phyloP scores from a whole-genome alignment of 2,329 filamentous ascomycete species.

The Albifimbria verrucaria region DNA sequence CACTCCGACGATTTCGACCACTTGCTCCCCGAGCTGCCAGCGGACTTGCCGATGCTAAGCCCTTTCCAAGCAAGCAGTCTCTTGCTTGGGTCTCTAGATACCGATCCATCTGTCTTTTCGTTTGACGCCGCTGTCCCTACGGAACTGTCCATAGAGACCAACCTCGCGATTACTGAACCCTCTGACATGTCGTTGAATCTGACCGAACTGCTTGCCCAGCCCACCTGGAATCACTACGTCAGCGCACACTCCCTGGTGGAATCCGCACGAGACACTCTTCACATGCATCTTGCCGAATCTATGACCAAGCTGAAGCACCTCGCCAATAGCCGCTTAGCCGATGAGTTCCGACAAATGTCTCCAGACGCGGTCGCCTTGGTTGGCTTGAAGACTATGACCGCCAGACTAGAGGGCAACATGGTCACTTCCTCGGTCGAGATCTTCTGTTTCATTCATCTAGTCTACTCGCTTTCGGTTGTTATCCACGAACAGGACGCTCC shows the following conservation, averaged over 20 bases:
- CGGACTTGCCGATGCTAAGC: slow-evolving; percentile 34
- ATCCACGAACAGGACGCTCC: slow-evolving; percentile 39
- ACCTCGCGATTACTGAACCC: slow-evolving; percentile 33
- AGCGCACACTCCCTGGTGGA: slow-evolving; percentile 33
- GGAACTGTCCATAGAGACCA: slow-evolving; percentile 30
- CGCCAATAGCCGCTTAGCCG: slow-evolving; percentile 38
- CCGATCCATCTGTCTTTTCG: slow-evolving; percentile 33
- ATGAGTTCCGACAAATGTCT: slow-evolving; percentile 36
- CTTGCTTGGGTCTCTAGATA: slow-evolving; percentile 20
- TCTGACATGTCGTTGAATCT: slow-evolving; percentile 15
- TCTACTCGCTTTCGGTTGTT: slow-evolving; percentile 48
- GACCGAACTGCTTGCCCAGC: slow-evolving; percentile 11
- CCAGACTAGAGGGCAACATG: slow-evolving; percentile 35
- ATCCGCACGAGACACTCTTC: slow-evolving; percentile 42
- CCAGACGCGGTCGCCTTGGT: slow-evolving; percentile 33
- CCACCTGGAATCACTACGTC: slow-evolving; percentile 21
- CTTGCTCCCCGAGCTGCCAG: slow-evolving; percentile 39
- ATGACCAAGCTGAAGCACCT: slow-evolving; percentile 38
- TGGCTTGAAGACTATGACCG: slow-evolving; percentile 39
- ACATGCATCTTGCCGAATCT: slow-evolving; percentile 43
- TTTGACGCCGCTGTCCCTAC: slow-evolving; percentile 30
- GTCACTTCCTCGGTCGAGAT: slow-evolving; percentile 38
- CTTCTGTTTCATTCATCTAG: slow-evolving; percentile 49
- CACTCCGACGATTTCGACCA: slow-evolving; percentile 24
- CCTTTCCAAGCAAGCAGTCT: slow-evolving; percentile 24